Base-by-base conservation (phyloP, 2,329 filamentous ascomycete species). In the Monosporascus sp. region DNA sequence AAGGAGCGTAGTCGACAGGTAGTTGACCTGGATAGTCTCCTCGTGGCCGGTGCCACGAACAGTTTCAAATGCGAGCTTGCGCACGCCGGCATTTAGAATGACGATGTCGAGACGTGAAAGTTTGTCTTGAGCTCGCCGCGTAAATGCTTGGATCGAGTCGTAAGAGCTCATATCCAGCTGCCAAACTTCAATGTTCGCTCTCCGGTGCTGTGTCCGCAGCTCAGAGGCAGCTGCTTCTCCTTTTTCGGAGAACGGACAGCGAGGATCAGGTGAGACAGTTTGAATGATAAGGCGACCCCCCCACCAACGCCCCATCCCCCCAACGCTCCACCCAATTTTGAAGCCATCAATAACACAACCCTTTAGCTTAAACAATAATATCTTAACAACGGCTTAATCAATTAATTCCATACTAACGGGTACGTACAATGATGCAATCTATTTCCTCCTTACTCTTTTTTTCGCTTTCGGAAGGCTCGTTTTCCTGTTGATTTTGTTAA, bases 81-180 rank as follows among this genome's bases (percentile, higher is more conserved):
- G 54, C 1, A 72, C 31, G 0, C 73, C 77, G 1, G 77, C 76
- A 50, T 79, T 79, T 22, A 78, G 65, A 14, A 81, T 68, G 17
- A 62, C 70, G 25, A 74, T 69, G 57, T 80, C 75, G 20, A 80
- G 60, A 0, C 72, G 65, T 1, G 62, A 47, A 6, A 77, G 65
- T 11, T 44, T 1, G 2, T 38, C 39, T 0, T 50, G 58, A n/a
- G 68, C 67, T 2, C 69, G 67, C 1, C 50, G 50, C 0, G 67
- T 70, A 52, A 82, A 81, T 0, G 57, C 60, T 31, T 67, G 65
- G 1, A 81, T 64, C 1, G 75, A 79, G 2, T 69, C 63, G 49
- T 79, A 78, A 0, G 68, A 73, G 5, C 53, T 50, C 71, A 81
- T 74, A 46, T 82, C 77, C n/a, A 82, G 58, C 2, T 62, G 9